phyloP scores from a whole-genome alignment of 352 stramenopile species.

The Pythium brassicae region DNA sequence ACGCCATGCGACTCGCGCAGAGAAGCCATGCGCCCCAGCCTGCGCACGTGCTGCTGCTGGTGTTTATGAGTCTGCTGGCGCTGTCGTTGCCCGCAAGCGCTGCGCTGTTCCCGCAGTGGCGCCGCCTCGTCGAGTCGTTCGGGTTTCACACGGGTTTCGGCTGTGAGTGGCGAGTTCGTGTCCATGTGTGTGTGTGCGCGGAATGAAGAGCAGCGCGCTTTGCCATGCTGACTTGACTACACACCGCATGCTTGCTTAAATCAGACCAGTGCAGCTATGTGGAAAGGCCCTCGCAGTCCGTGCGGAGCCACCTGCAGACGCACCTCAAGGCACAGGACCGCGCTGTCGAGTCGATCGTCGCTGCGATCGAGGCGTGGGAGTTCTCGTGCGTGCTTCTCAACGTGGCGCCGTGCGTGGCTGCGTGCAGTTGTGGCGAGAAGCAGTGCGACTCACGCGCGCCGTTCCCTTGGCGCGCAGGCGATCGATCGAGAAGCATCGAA shows the following conservation, averaged over 20 bases:
- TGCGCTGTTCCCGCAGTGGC: constrained; percentile 7
- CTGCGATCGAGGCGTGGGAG: constrained; percentile 75
- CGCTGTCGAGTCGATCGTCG: constrained; percentile 59
- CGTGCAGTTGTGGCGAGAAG: too few species aligned
- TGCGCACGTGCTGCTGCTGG: neutral
- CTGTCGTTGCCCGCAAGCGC: neutral
- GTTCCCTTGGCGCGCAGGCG: constrained; percentile 20
- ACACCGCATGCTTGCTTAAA: neutral
- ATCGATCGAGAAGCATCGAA: constrained; percentile 46
- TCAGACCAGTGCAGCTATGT: constrained; percentile 71
- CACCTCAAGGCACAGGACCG: constrained; percentile 66
- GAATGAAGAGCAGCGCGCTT: neutral
- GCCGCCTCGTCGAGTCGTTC: constrained; percentile 29
- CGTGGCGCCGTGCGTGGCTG: neutral
- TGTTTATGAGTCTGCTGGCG: neutral
- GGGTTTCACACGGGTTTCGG: constrained; percentile 46
- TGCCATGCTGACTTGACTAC: neutral
- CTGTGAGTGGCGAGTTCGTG: constrained; percentile 22
- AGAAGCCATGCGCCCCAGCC: neutral
- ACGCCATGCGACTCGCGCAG: too few species aligned
- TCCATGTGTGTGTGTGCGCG: neutral
- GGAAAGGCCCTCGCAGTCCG: constrained; percentile 54
- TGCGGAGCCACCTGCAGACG: constrained; percentile 43
- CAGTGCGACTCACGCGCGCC: constrained; percentile 1
- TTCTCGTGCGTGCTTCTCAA: constrained; percentile 52